phyloP scores from a whole-genome alignment of 306 rosid genomes.

The Quercus alba region DNA sequence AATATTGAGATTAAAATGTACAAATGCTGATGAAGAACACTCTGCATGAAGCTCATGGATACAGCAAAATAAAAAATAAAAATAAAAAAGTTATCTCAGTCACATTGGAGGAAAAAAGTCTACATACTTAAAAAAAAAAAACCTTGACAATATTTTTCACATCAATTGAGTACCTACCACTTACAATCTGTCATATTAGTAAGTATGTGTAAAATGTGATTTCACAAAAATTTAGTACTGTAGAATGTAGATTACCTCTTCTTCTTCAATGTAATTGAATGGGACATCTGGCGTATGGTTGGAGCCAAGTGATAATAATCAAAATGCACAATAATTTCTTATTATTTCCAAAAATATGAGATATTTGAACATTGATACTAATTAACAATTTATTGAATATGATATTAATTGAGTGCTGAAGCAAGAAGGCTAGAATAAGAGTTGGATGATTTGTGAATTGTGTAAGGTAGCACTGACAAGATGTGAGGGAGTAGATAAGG shows the following conservation, averaged over 20 bases:
- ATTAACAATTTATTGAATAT: not conserved
- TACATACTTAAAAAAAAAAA: no score
- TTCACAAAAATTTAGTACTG: not conserved
- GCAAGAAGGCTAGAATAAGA: not conserved
- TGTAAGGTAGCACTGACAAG: not conserved
- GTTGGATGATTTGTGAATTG: not conserved
- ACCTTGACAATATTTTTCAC: no score
- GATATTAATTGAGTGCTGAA: not conserved
- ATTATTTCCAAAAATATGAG: not conserved
- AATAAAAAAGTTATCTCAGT: conserved; percentile 18
- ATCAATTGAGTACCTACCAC: no score
- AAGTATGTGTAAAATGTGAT: conserved; percentile 5
- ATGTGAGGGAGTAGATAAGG: not conserved
- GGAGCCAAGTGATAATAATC: not conserved
- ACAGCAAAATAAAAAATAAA: conserved; percentile 10
- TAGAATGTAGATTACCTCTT: not conserved
- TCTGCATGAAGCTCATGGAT: not conserved
- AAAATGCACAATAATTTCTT: not conserved
- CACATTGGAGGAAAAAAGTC: not conserved
- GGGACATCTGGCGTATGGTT: not conserved
- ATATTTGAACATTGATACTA: not conserved
- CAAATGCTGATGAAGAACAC: not conserved
- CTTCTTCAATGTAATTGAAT: not conserved
- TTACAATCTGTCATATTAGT: no score
- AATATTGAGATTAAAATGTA: not conserved